Base-by-base conservation (phyloP, 2,329 filamentous ascomycete species). In the Colletotrichum gigasporum region DNA sequence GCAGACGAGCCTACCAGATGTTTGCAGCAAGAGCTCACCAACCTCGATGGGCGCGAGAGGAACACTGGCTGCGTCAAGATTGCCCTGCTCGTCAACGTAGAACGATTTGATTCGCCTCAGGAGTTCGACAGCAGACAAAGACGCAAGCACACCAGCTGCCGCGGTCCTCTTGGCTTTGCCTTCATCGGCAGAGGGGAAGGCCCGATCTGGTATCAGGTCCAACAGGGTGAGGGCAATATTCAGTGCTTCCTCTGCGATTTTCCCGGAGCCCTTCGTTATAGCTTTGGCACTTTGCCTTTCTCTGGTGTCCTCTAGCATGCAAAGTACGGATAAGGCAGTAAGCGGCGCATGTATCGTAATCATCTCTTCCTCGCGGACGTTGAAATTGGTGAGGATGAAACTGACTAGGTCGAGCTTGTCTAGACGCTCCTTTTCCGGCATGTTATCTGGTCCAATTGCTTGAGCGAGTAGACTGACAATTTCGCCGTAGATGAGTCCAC, bases 321-420 rank as follows among this genome's bases (percentile, higher is more conserved):
- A 81, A 30, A 84, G 78, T 24, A 91, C 81, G 3, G 89, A 87
- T n/a, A 96, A 77, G 2, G 89, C 85, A 55, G 91, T 85, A 26
- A 96, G 78, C 32, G 95, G 95, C 28, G 94, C 91, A 77, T 98
- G 95, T 20, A 92, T 81, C 2, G 91, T 87, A 14, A 97, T 78
- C 95, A 99, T 98, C 73, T 99, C 96, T 75, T 98, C 96, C 77
- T 99, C 96, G 55, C 90, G 88, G 51, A 98, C 87, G 75, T 97
- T 98, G 83, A 99, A 99, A 69, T 95, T 91, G 5, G 86, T 80
- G 67, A 97, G 80, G 57, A 97, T 90, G 76, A 98, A 99, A 66
- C 86, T 87, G 56, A 94, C 89, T 41, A 97, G 82, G 18, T 87
- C 85, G 56, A 97, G 81, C 66, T 91, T 90, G 58, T 87, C 85